These are phyloP conservation scores for Gaertneriomyces sp. DNA, from an alignment of 192 early-diverging fungal genomes.

Conservation along the genomic window DNA sequence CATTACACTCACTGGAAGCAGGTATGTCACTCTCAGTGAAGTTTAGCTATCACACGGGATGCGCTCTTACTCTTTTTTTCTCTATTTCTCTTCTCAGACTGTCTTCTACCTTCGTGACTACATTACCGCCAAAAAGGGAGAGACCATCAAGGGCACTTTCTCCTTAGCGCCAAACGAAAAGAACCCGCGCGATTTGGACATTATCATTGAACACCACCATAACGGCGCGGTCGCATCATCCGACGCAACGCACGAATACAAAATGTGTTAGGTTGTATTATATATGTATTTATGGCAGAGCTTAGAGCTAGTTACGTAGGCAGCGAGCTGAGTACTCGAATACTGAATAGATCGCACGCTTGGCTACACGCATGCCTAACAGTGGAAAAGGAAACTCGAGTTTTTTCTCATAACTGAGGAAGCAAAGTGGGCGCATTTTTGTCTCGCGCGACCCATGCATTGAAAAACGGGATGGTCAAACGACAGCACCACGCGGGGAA, in stretches of 20 bases:
- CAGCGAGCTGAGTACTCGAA: no score
- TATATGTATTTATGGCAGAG: no score
- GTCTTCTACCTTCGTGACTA: slow-evolving; percentile 87
- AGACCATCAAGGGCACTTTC: slow-evolving; percentile 66
- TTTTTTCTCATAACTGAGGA: no score
- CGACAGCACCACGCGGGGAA: no score
- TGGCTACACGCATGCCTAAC: no score
- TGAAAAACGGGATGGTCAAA: no score
- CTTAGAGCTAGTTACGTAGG: no score
- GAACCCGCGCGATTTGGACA: slow-evolving; percentile 94
- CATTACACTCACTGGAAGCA: slow-evolving; percentile 99
- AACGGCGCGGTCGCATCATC: slow-evolving; percentile 51
- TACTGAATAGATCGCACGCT: no score
- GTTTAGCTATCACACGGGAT: not conserved
- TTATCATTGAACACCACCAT: slow-evolving; percentile 69
- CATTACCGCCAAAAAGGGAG: slow-evolving; percentile 69
- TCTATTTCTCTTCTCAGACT: slow-evolving; percentile 47
- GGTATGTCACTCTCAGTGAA: slow-evolving; percentile 29
- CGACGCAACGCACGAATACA: slow-evolving; percentile 59
- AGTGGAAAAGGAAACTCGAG: no score
- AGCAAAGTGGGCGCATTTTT: no score
- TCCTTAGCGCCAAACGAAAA: slow-evolving; percentile 66
- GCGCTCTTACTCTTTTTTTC: not conserved
- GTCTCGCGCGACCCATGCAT: no score
- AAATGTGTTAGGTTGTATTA: slow-evolving; percentile 57